Evolutionary conservation across 495 filamentous ascomycete species (phyloP), one percentile per base, ranked within the genome.

Genomic region (Trichocladium antarcticum): DNA sequence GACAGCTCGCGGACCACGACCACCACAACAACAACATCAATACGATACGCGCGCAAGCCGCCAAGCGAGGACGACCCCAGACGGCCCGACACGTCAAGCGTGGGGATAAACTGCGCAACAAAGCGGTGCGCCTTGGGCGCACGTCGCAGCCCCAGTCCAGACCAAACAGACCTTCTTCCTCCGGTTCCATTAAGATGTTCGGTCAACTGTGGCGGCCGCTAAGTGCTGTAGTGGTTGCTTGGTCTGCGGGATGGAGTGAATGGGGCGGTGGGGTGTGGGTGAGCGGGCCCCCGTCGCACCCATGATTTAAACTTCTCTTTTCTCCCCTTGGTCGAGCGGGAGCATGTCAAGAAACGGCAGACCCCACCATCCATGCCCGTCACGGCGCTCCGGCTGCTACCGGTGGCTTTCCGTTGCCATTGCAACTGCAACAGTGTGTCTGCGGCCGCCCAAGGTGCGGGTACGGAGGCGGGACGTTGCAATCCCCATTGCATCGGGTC

Each of bases 401-500:
- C 59, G 59, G 61, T 66, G 59, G 63, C 61, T 64, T 48, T 60
- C 53, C 37, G 56, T 55, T 66, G 52, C 58, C 42, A 64, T 56
- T 31, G 51, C 36, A 17, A 20, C 36, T 51, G 41, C 49, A 37
- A 45, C 42, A 53, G 59, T 52, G 27, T 47, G 37, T 37, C 28
- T 42, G 46, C 49, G 46, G 31, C 31, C 10, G 31, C 31, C 11
- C 54, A n/a, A n/a, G n/a, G n/a, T n/a, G n/a, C n/a, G n/a, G n/a
- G n/a, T n/a, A n/a, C n/a, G n/a, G n/a, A n/a, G n/a, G n/a, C n/a
- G n/a, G 46, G 56, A 63, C 57, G 64, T 67, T 67, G 50, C 64
- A 67, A 58, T 58, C 52, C 54, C 57, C 60, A 61, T 61, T 60
- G 61, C 53, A 64, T 66, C 62, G 57, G 64, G 63, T 29, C 50